Conservation (phyloP, 108 stramenopile species). For the Nitzschia sp. region DNA sequence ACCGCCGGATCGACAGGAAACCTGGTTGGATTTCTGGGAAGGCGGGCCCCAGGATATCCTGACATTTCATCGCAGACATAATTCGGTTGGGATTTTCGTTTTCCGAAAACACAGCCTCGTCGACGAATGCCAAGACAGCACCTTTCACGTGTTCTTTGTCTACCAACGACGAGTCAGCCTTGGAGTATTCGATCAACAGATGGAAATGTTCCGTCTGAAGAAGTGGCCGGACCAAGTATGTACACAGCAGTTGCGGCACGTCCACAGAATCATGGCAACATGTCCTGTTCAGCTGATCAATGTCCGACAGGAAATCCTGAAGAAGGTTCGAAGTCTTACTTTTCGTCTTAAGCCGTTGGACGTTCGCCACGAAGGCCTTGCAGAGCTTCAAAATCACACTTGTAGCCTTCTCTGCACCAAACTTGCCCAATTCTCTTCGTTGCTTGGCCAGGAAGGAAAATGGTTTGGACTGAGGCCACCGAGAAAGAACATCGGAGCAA, state of each 20-base stretch:
- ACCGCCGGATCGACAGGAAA: constrained; percentile 38
- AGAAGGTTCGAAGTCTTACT: constrained; percentile 7
- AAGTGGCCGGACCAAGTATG: constrained; percentile 16
- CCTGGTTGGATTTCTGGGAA: constrained; percentile 48
- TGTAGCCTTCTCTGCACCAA: background rate
- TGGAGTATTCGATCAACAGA: constrained; percentile 13
- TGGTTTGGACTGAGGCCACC: constrained; percentile 33
- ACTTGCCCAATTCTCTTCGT: background rate
- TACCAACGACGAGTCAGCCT: constrained; percentile 22
- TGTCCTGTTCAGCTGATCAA: constrained; percentile 43
- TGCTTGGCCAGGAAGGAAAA: constrained; percentile 12
- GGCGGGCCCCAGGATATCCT: constrained; percentile 44
- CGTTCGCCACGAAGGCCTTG: constrained; percentile 37
- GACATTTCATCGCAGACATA: constrained; percentile 28
- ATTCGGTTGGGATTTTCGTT: constrained; percentile 12
- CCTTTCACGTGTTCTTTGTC: constrained; percentile 16
- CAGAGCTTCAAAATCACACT: constrained; percentile 41
- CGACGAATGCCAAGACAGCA: constrained; percentile 21
- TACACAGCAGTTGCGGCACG: constrained; percentile 14
- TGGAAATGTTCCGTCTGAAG: constrained; percentile 23
- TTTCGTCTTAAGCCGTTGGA: background rate
- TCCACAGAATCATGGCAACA: constrained; percentile 27
- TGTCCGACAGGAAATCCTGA: constrained; percentile 54
- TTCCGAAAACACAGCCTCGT: constrained; percentile 28
- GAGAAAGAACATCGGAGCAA: constrained; percentile 29